Evolutionary conservation across 129 eudicot genomes (phyloP), one percentile per base, ranked within the genome.

Genomic region (Lactuca saligna): DNA sequence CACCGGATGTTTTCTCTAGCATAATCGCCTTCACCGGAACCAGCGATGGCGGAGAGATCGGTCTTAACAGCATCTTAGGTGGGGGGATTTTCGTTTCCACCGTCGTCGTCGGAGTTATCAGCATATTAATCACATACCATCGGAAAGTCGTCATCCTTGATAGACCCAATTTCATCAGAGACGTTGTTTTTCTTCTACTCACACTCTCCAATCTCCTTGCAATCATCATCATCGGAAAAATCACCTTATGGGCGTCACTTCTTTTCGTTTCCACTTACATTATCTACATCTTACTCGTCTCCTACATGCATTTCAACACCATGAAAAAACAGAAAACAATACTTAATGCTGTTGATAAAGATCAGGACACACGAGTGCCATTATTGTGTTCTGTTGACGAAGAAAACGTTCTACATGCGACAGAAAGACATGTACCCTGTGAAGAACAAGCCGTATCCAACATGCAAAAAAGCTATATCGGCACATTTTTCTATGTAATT

Each of bases 31-130:
- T 88, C 63, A 75, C 88, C 7, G 61, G 75, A 17, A 60, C 87
- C 15, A 17, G 66, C 17, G 83, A 80, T 54, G 86, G 81, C 11
- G 79, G 79, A 0, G 85, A 78, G 49, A 82, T 88, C 61, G 96
- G 96, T n/a, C 66, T 88, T 44, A 88, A 82, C 61, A 75, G 88
- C 63, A 82, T 88, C 4, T 66, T 88, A 48, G 96, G 96, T 14
- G 96, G 96, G 3, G 82, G 88, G 11, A 75, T 88, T 31, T 86
- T 88, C 32, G 35, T 85, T 9, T 68, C 91, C 5, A 80, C 86
- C 57, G 74, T 88, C n/a, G 91, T 88, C 7, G 91, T 83, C 46
- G 96, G 96, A 8, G 54, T 85, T 17, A 44, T 88, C 4, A 74
- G 85, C 54, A 38, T 82, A 0, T 54, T 78, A 17, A 54, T 77